phyloP scores from a whole-genome alignment of 75 land plant genomes.

The Pseudotsuga menziesii region DNA sequence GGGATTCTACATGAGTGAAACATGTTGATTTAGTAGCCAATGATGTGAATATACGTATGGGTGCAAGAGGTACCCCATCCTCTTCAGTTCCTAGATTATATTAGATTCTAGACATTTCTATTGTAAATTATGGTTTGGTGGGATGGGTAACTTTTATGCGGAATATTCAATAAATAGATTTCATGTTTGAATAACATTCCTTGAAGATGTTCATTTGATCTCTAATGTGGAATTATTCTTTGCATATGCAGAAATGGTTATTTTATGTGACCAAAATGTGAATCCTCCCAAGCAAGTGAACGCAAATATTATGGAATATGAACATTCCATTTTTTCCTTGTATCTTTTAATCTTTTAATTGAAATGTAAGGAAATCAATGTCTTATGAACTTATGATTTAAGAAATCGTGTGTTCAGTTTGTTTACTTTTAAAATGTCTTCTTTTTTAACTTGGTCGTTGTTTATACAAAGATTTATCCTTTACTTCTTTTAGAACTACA shows the following conservation, averaged over 20 bases:
- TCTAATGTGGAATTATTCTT: not conserved
- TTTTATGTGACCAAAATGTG: not conserved
- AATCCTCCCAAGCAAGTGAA: not conserved
- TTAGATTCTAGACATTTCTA: too few species aligned
- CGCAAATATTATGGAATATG: not conserved
- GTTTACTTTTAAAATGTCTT: not conserved
- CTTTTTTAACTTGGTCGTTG: not conserved
- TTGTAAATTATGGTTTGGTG: too few species aligned
- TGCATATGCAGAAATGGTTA: not conserved
- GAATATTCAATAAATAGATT: too few species aligned
- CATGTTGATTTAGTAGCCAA: too few species aligned
- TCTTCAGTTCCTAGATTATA: too few species aligned
- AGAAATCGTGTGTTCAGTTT: not conserved
- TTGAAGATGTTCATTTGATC: too few species aligned
- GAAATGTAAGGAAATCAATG: not conserved
- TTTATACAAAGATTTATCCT: too few species aligned
- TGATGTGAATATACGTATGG: too few species aligned
- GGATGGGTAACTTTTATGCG: too few species aligned
- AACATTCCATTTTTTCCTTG: not conserved
- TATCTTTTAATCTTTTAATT: constrained; percentile 1
- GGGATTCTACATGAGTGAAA: too few species aligned
- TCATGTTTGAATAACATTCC: too few species aligned
- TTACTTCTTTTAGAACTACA: not conserved
- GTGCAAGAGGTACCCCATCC: too few species aligned
- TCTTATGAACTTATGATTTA: not conserved